Evolutionary conservation across 352 stramenopile species (phyloP).

Genomic region (Peronospora destructor): DNA sequence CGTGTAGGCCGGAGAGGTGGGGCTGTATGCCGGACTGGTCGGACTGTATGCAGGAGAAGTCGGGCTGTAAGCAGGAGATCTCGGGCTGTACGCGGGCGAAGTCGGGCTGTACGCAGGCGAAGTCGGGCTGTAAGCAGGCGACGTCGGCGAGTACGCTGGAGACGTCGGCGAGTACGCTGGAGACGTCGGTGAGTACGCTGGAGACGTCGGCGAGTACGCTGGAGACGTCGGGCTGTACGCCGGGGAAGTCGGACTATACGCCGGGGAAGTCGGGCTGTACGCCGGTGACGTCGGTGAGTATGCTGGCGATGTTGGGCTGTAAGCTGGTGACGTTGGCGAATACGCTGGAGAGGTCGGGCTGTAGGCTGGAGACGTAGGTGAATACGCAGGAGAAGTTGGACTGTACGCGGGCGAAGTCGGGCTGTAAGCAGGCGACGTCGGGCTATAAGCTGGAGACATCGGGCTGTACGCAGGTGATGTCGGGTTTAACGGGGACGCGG

Average conservation of each 20-base stretch:
- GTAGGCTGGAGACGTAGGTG: conserved; percentile 34
- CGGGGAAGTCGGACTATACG: conserved; percentile 65
- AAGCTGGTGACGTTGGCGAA: conserved; percentile 72
- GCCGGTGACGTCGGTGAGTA: conserved; percentile 82
- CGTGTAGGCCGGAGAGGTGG: conserved; percentile 81
- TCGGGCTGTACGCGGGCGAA: conserved; percentile 56
- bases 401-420: conserved; percentile 80
- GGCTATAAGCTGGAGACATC: conserved; percentile 86
- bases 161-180: conserved; percentile 61
- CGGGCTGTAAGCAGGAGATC: conserved; percentile 62
- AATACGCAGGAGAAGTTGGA: conserved; percentile 49
- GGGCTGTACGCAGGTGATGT: conserved; percentile 85
- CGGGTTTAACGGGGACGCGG: conserved; percentile 61
- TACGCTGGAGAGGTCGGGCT: conserved; percentile 60
- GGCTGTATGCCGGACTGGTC: conserved; percentile 75
- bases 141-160: conserved; percentile 66
- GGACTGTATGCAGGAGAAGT: conserved; percentile 79
- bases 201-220: conserved; percentile 75
- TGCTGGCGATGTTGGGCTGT: conserved; percentile 62
- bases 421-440: conserved; percentile 62
- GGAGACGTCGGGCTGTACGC: conserved; percentile 69
- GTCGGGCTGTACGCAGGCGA: conserved; percentile 77
- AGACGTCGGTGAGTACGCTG: conserved; percentile 70
- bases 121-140: conserved; percentile 58
- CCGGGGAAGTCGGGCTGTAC: conserved; percentile 64